Conservation (phyloP, 306 rosid species). For the Hippophae tibetana region DNA sequence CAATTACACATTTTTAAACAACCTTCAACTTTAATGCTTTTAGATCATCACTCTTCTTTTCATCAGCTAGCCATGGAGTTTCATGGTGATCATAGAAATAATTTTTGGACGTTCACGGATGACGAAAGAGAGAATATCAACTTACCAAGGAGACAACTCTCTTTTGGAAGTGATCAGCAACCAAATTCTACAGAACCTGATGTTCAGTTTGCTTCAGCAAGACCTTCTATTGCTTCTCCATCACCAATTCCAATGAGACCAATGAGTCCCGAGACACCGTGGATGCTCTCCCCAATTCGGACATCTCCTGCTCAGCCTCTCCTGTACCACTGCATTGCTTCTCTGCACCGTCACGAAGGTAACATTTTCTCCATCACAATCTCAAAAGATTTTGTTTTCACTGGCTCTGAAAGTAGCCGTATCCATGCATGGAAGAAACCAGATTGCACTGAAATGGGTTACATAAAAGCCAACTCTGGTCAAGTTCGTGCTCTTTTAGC, state of each 20-base stretch:
- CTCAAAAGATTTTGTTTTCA: conserved; percentile 34
- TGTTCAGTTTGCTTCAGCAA: conserved; percentile 20
- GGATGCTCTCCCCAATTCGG: conserved; percentile 29
- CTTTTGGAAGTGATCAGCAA: conserved; percentile 21
- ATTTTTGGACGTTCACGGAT: conserved; percentile 30
- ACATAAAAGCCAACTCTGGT: conserved; percentile 31
- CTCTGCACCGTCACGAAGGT: conserved; percentile 49
- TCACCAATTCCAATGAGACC: conserved; percentile 21
- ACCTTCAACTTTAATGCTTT: conserved; percentile 4
- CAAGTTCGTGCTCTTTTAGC: conserved; percentile 36
- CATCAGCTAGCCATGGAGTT: conserved; percentile 20
- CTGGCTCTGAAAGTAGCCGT: conserved; percentile 40
- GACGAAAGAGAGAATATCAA: conserved; percentile 32
- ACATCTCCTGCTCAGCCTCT: conserved; percentile 26
- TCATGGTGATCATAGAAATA: conserved; percentile 16
- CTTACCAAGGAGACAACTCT: conserved; percentile 33
- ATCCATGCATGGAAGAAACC: conserved; percentile 46
- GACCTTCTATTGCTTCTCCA: conserved; percentile 24
- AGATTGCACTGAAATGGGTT: conserved; percentile 39
- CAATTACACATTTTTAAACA: not conserved
- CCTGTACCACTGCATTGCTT: conserved; percentile 47
- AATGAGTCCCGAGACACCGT: conserved; percentile 31
- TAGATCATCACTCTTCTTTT: not conserved
- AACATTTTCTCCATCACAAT: conserved; percentile 35
- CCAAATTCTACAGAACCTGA: conserved; percentile 16